Base-by-base conservation (phyloP, 768 basidiomycete species). In the Candolleomyces efflorescens region DNA sequence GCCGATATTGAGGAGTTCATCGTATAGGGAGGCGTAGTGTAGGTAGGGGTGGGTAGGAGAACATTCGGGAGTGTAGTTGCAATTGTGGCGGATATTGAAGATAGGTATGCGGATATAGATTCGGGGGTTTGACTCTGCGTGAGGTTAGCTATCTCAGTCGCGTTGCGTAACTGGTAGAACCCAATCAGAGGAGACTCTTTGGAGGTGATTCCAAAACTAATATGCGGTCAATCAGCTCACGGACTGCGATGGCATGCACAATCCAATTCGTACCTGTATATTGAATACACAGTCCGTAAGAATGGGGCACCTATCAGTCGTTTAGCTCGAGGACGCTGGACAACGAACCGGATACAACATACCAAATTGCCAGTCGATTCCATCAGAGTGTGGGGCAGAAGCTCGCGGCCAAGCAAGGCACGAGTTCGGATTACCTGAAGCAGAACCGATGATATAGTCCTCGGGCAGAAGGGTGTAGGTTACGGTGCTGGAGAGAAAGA, bases 351-450 rank as follows among this genome's bases (percentile, higher is more conserved):
- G 36, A 24, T n/a, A 32, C 15, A 32, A n/a, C 70, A 24, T 62
- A 86, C 88, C 89, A 50, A 92, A 75, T 68, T 91, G 88, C 90
- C 90, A 92, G 64, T 92, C 90, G 53, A 92, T 79, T 13, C 88
- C 90, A 68, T 91, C 86, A 13, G 84, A 60, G 57, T 77, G 86
- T 0, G 89, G 90, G 7, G 83, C 76, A 18, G 74, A 69, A 3
- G 88, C 89, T 61, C 72, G 75, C 0, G 89, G 90, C 90, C 90
- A 92, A 23, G 87, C 74, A 44, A 92, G 71, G 69, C 90, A 92
- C 13, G 89, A 68, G 58, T 79, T 76, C 0, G 88, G 85, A 65
- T 86, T 78, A 7, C 84, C 84, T 45, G 75, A 73, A 10, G 84
- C 76, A 53, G 86, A 85, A 20, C 89, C 90, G 54, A 92, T 86